A percentile compares a stretch with the other conserved stretches of the same genome.
These are phyloP conservation scores for Teratosphaeria epicoccoides DNA, from an alignment of 2,329 filamentous ascomycete genomes.

Conservation along the genomic window DNA sequence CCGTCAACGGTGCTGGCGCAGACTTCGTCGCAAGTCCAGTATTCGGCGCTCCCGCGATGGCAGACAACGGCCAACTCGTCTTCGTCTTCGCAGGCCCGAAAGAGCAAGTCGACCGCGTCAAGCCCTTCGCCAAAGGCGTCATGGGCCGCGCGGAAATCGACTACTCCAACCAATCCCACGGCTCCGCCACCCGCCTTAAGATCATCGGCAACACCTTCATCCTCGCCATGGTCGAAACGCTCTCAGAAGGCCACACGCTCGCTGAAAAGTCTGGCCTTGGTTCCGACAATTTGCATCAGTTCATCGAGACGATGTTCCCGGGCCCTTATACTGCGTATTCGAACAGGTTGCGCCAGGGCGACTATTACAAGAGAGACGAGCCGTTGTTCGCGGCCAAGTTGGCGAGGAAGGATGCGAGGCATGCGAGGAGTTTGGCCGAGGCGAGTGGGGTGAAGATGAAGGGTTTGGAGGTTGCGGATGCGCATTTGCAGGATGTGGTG, in stretches of 20 bases:
- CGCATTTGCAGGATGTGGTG: slow-evolving; percentile 58
- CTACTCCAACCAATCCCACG: slow-evolving; percentile 56
- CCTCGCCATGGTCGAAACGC: slow-evolving; percentile 67
- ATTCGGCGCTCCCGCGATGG: slow-evolving; percentile 61
- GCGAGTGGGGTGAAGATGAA: slow-evolving; percentile 49
- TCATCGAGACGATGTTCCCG: slow-evolving; percentile 63
- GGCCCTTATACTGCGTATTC: slow-evolving; percentile 67
- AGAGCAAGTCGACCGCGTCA: slow-evolving; percentile 50
- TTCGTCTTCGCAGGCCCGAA: slow-evolving; percentile 60
- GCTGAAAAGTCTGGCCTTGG: slow-evolving; percentile 75
- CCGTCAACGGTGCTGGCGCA: slow-evolving; percentile 49
- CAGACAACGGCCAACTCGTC: slow-evolving; percentile 59
- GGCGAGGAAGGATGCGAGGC: slow-evolving; percentile 69
- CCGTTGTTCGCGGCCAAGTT: slow-evolving; percentile 78
- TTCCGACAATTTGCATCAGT: slow-evolving; percentile 55
- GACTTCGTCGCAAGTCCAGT: slow-evolving; percentile 67
- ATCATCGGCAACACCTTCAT: slow-evolving; percentile 81
- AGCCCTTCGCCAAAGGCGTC: slow-evolving; percentile 62
- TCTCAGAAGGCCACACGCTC: slow-evolving; percentile 66
- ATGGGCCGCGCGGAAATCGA: slow-evolving; percentile 60
- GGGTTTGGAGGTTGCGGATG: slow-evolving; percentile 52
- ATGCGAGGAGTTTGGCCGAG: slow-evolving; percentile 59
- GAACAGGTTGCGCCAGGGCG: slow-evolving; percentile 60
- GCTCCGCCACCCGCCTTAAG: slow-evolving; percentile 62
- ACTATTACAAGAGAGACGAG: slow-evolving; percentile 63